phyloP scores from a whole-genome alignment of 371 early-diverging fungal genomes.

The Lichtheimia corymbifera region DNA sequence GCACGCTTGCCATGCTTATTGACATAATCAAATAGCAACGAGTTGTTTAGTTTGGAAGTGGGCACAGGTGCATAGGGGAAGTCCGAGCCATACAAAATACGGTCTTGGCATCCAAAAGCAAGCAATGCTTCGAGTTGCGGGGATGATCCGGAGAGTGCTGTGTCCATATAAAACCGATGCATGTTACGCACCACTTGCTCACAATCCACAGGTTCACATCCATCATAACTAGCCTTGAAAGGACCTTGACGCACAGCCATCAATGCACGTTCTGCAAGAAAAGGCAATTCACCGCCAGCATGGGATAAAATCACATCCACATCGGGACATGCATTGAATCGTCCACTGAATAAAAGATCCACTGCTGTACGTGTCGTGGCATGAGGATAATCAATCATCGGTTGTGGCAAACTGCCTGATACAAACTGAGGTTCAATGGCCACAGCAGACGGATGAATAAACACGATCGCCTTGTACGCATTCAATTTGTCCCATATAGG shows the following conservation, averaged over 20 bases:
- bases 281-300: background rate
- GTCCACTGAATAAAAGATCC: constrained; percentile 11
- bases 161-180: constrained; percentile 2
- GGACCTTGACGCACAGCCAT: too few species aligned
- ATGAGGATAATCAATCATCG: constrained; percentile 13
- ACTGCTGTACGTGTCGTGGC: constrained; percentile 15
- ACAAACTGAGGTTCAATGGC: background rate
- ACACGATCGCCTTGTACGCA: constrained; percentile 12
- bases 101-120: constrained; percentile 1
- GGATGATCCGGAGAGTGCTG: background rate
- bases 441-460: constrained; percentile 11
- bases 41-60: background rate
- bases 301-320: constrained; percentile 13
- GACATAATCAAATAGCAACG: background rate
- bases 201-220: background rate
- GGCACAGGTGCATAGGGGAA: constrained; percentile 4
- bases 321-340: constrained; percentile 6
- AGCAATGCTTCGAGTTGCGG: constrained; percentile 7
- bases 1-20: too few species aligned
- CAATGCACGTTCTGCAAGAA: background rate
- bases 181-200: background rate
- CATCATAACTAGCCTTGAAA: too few species aligned
- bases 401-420: constrained; percentile 4
- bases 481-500: constrained; percentile 17
- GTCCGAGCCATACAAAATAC: constrained; percentile 6